Percentiles rank a stretch among this genome's conserved stretches.
These are phyloP conservation scores for Auxenochlorella pyrenoidosa DNA, from an alignment of 139 green algal genomes.

Conservation along the genomic window DNA sequence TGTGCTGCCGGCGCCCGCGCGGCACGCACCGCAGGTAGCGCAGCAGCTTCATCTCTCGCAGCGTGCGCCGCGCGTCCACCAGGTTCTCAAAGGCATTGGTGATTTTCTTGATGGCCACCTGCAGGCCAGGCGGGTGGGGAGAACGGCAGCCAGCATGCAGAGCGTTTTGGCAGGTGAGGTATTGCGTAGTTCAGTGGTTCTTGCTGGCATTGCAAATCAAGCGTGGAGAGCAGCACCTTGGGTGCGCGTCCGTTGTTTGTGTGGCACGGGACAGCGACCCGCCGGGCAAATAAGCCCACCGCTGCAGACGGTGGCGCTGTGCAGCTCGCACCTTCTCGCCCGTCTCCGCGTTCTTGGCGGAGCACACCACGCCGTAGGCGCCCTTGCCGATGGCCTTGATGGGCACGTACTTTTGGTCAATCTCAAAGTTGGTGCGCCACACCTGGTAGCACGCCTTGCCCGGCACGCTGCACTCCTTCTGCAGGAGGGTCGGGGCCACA, in stretches of 20 bases:
- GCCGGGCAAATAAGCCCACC: too few relatives aligned
- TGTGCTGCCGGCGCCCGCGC: background rate
- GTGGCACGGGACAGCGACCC: too few relatives aligned
- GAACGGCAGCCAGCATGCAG: too few relatives aligned
- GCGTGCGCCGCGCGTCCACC: conserved; percentile 89
- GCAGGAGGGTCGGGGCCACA: background rate
- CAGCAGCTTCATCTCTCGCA: conserved; percentile 97
- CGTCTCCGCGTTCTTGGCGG: conserved; percentile 80
- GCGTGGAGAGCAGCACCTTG: too few relatives aligned
- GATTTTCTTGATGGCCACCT: conserved; percentile 98
- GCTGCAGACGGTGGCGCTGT: too few relatives aligned
- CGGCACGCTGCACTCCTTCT: conserved; percentile 74
- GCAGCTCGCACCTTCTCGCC: conserved; percentile 69
- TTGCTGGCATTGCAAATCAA: too few relatives aligned
- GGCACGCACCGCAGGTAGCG: conserved; percentile 44
- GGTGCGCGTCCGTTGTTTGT: too few relatives aligned
- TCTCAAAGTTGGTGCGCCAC: conserved; percentile 92
- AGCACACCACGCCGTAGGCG: conserved; percentile 98
- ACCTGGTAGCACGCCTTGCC: conserved; percentile 87
- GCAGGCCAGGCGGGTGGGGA: background rate
- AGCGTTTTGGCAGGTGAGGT: too few relatives aligned
- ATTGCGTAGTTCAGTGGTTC: too few relatives aligned
- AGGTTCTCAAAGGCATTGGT: conserved; percentile 97
- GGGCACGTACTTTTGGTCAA: conserved; percentile 85
- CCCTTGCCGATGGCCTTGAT: conserved; percentile 95